A percentile compares a stretch with the other conserved stretches of the same genome.
These are phyloP conservation scores for Cryptomeria japonica DNA, from an alignment of 75 land plant genomes.

Conservation along the genomic window DNA sequence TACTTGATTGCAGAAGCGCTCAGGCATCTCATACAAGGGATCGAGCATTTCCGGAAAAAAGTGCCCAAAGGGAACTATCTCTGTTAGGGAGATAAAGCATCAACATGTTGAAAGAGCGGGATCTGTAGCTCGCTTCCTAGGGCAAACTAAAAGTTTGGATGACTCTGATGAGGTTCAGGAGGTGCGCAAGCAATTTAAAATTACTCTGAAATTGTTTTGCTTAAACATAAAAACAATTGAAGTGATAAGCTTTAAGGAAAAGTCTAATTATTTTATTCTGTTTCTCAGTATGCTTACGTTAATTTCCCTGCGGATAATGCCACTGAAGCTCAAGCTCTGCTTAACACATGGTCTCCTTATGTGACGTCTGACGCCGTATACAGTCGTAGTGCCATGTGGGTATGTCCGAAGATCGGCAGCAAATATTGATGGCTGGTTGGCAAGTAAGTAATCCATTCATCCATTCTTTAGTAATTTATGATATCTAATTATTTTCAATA, in stretches of 20 bases:
- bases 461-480: background rate
- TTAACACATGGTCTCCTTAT: background rate
- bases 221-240: background rate
- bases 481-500: no score
- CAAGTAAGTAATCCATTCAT: background rate
- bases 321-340: background rate
- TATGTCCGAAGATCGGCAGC: accelerated
- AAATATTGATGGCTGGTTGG: background rate
- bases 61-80: background rate
- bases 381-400: background rate
- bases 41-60: background rate
- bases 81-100: background rate
- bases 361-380: background rate
- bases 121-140: background rate
- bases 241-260: background rate
- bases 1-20: background rate
- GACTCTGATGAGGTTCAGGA: background rate
- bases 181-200: background rate
- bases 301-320: background rate
- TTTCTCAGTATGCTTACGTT: background rate
- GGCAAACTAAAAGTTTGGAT: background rate
- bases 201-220: background rate
- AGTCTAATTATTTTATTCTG: background rate
- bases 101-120: background rate
- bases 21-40: background rate